A percentile compares a stretch with the other conserved stretches of the same genome.
Conservation (phyloP, 805 yeast genomes). For the Cyberlindnera xylosilytica region DNA sequence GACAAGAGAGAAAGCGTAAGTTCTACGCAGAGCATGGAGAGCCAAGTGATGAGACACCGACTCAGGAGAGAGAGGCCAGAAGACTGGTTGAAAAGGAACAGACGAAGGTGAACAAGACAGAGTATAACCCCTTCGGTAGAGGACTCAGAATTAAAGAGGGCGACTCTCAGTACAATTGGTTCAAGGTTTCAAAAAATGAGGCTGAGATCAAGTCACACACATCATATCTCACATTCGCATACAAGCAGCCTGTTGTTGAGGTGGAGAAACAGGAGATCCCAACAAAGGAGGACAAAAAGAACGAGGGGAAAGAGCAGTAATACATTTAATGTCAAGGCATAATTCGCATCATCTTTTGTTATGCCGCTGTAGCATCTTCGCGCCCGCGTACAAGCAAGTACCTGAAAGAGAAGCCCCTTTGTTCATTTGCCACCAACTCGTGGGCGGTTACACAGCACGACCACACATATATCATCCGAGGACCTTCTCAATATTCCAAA, state of each 20-base stretch:
- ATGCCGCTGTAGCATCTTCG: too few relatives aligned
- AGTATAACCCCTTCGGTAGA: constrained; percentile 90
- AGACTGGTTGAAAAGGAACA: constrained; percentile 22
- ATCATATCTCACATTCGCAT: constrained; percentile 89
- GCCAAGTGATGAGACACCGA: constrained; percentile 22
- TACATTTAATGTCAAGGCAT: too few relatives aligned
- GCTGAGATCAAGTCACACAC: constrained; percentile 90
- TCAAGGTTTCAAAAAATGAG: constrained; percentile 78
- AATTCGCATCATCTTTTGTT: too few relatives aligned
- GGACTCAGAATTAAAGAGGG: constrained; percentile 87
- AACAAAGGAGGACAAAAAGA: background rate
- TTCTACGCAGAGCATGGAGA: constrained; percentile 27
- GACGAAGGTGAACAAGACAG: constrained; percentile 39
- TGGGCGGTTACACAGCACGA: too few relatives aligned
- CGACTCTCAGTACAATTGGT: constrained; percentile 76
- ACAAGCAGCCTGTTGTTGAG: constrained; percentile 29
- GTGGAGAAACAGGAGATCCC: background rate
- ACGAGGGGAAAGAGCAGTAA: too few relatives aligned
- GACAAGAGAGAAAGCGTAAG: constrained; percentile 50
- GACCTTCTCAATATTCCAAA: too few relatives aligned
- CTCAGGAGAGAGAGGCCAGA: constrained; percentile 27
- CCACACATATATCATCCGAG: too few relatives aligned
- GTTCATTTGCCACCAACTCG: too few relatives aligned
- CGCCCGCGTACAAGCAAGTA: too few relatives aligned
- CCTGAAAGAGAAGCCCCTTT: too few relatives aligned